These are phyloP conservation scores for Hypoxylon fuscum DNA, from an alignment of 495 filamentous ascomycete species.

Conservation along the genomic window DNA sequence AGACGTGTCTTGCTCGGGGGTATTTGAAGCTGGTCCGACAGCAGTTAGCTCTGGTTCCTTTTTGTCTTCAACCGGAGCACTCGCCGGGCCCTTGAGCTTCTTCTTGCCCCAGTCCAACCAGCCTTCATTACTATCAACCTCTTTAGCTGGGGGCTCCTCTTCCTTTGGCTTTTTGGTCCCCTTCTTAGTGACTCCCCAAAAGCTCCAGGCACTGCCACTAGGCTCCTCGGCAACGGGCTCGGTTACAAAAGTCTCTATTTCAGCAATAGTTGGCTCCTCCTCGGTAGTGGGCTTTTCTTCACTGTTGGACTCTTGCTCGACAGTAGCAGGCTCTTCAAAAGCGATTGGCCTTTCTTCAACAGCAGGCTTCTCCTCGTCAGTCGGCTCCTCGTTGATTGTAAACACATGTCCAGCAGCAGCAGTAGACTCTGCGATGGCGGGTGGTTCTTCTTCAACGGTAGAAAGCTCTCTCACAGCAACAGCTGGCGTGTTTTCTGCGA, in stretches of 20 bases:
- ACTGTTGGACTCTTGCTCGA: neutral
- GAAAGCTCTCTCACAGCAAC: neutral
- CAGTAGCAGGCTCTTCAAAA: neutral
- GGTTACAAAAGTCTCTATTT: neutral
- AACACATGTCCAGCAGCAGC: neutral
- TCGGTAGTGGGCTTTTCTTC: neutral
- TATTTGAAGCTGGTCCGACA: neutral
- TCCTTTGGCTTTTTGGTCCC: slow-evolving; percentile 43
- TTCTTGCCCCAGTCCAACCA: slow-evolving; percentile 48
- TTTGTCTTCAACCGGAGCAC: slow-evolving; percentile 46
- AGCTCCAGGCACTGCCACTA: slow-evolving; percentile 43
- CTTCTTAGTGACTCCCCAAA: slow-evolving; percentile 50
- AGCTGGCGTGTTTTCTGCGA: neutral
- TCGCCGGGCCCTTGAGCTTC: slow-evolving; percentile 42
- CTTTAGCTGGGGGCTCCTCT: slow-evolving; percentile 8
- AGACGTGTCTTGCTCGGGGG: slow-evolving; percentile 2
- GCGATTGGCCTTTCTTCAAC: neutral
- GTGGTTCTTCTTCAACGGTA: neutral
- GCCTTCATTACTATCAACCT: slow-evolving; percentile 28
- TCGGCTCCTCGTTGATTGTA: neutral
- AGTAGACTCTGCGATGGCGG: neutral
- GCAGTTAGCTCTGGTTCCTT: slow-evolving; percentile 19
- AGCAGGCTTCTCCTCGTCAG: neutral
- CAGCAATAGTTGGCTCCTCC: neutral
- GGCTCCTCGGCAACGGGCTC: slow-evolving; percentile 37